Evolutionary conservation across 73 alveolate genomes (phyloP).

Genomic region (Paramecium caudatum): DNA sequence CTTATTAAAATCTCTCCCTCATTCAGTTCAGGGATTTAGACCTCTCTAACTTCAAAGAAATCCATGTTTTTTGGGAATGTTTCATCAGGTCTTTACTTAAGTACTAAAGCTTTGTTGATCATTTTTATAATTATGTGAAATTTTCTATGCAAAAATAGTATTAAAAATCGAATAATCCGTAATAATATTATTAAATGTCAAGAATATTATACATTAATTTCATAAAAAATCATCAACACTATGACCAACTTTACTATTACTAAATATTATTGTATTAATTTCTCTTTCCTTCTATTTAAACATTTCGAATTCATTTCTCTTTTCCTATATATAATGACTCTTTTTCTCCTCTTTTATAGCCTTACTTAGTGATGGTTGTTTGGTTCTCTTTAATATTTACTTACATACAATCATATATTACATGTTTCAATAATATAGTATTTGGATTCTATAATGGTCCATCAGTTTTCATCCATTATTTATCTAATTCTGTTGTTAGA

Average conservation of each 20-base stretch:
- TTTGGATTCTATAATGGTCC: background rate
- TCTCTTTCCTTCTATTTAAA: slow-evolving; percentile 30
- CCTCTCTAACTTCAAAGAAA: slow-evolving; percentile 15
- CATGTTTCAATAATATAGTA: slow-evolving; percentile 13
- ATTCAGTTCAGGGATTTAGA: slow-evolving; percentile 12
- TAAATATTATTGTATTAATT: slow-evolving; percentile 15
- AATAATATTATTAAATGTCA: background rate
- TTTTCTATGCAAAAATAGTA: background rate
- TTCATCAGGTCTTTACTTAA: slow-evolving; percentile 32
- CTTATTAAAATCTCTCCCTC: slow-evolving; percentile 69
- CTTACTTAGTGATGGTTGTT: background rate
- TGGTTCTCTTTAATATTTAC: slow-evolving; percentile 32
- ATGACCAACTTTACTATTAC: slow-evolving; percentile 5
- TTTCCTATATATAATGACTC: background rate
- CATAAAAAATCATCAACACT: slow-evolving; percentile 17
- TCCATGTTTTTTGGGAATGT: slow-evolving; percentile 68
- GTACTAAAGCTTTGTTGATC: background rate
- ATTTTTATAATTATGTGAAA: background rate
- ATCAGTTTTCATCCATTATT: background rate
- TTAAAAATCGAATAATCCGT: background rate
- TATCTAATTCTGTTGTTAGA: background rate
- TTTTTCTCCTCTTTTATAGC: background rate
- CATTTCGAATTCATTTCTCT: background rate
- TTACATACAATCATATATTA: background rate
- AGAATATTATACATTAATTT: background rate